Evolutionary conservation across 306 rosid genomes (phyloP).

Genomic region (Pterocarpus santalinus): DNA sequence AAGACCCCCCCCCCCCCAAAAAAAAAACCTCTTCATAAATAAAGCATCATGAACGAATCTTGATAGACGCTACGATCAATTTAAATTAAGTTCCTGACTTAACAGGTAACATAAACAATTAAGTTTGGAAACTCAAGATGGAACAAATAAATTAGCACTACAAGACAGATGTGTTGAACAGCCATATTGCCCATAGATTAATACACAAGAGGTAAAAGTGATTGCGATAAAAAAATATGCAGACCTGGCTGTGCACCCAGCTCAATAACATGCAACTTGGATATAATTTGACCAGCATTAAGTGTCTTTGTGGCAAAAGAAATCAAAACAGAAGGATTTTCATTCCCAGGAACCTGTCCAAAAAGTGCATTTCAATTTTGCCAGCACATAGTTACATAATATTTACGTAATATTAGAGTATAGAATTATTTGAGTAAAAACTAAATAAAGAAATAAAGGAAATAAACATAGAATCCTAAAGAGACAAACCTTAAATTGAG

Average conservation of each 20-base stretch:
- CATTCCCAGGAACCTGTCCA: conserved; percentile 92
- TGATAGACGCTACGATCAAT: conserved; percentile 22
- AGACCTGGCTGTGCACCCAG: conserved; percentile 99
- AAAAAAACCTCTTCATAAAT: neutral
- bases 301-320: conserved; percentile 93
- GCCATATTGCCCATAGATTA: conserved; percentile 31
- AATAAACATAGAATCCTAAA: conserved; percentile 11
- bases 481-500: conserved; percentile 80
- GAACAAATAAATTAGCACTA: conserved; percentile 4
- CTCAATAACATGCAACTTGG: conserved; percentile 95
- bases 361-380: conserved; percentile 28
- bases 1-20: neutral
- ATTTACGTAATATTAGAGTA: conserved; percentile 22
- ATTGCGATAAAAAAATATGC: conserved; percentile 36
- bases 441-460: conserved; percentile 12
- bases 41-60: neutral
- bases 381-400: conserved; percentile 28
- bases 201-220: conserved; percentile 16
- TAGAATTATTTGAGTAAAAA: conserved; percentile 36
- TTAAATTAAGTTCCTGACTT: neutral
- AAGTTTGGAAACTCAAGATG: conserved; percentile 19
- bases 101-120: neutral
- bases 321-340: conserved; percentile 84
- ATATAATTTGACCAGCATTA: conserved; percentile 92
- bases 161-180: conserved; percentile 33